Conservation (phyloP, 2,329 filamentous ascomycete species). For the Diaporthe citrichinensis region DNA sequence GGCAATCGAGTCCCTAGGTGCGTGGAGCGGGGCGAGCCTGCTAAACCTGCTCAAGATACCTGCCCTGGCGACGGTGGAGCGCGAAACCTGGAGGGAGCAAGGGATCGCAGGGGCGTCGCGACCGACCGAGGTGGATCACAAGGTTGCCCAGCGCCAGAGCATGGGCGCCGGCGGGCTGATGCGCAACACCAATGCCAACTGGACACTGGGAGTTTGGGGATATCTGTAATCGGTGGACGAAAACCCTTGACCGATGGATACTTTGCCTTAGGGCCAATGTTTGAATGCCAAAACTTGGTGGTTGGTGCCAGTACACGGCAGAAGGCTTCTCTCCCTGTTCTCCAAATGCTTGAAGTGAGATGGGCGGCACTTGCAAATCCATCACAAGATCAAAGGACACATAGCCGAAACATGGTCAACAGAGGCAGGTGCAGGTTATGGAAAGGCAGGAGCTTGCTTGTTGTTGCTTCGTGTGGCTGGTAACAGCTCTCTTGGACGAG, state of each 20-base stretch:
- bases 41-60: conserved; percentile 77
- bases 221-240: conserved; percentile 28
- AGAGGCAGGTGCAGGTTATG: background rate
- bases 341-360: background rate
- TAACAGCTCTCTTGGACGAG: background rate
- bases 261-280: background rate
- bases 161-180: conserved; percentile 70
- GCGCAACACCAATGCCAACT: conserved; percentile 61
- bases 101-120: conserved; percentile 74
- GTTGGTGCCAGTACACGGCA: background rate
- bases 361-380: background rate
- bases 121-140: conserved; percentile 71
- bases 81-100: conserved; percentile 79
- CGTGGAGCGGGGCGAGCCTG: conserved; percentile 82
- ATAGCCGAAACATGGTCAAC: background rate
- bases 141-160: conserved; percentile 73
- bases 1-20: conserved; percentile 77
- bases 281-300: background rate
- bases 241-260: background rate
- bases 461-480: background rate
- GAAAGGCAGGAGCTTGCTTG: too few species aligned
- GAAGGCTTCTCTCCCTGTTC: background rate
- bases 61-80: conserved; percentile 78
- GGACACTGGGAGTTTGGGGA: conserved; percentile 76
- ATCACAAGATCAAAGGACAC: background rate